Conservation (phyloP, 257 asterid genomes). For the Solanum medicagineum region DNA sequence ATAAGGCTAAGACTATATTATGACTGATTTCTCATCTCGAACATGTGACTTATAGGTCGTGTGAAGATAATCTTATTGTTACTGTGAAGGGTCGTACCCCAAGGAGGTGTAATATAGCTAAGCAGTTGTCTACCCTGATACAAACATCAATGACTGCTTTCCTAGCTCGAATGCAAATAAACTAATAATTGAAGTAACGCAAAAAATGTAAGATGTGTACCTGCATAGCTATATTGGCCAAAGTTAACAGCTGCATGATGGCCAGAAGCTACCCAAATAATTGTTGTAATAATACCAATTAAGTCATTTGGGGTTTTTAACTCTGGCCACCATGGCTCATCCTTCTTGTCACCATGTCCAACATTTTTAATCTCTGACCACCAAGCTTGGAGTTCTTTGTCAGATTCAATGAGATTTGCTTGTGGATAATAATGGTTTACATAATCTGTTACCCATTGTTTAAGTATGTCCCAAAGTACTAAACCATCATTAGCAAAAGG, state of each 20-base stretch:
- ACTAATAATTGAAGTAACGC: background rate
- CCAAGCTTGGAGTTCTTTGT: conserved; percentile 65
- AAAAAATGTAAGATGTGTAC: background rate
- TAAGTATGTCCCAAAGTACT: conserved; percentile 36
- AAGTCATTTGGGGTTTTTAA: conserved; percentile 33
- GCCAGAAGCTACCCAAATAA: conserved; percentile 63
- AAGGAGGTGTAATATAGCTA: too few species aligned
- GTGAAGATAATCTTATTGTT: too few species aligned
- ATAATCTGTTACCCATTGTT: conserved; percentile 52
- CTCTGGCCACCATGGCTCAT: conserved; percentile 73
- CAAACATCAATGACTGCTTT: too few species aligned
- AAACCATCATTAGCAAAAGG: conserved; percentile 75
- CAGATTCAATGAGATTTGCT: conserved; percentile 18
- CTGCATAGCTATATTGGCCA: conserved; percentile 62
- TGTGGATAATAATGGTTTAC: conserved; percentile 43
- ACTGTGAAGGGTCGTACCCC: too few species aligned
- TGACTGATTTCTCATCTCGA: too few species aligned
- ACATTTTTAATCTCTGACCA: conserved; percentile 59
- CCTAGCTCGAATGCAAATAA: too few species aligned
- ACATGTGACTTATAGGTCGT: too few species aligned
- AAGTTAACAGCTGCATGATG: conserved; percentile 89
- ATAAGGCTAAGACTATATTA: too few species aligned
- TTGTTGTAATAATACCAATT: conserved; percentile 43
- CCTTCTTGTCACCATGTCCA: conserved; percentile 67
- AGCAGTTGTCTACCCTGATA: too few species aligned